Conservation (phyloP, 257 asterid genomes). For the Solanum lycopersicoides region DNA sequence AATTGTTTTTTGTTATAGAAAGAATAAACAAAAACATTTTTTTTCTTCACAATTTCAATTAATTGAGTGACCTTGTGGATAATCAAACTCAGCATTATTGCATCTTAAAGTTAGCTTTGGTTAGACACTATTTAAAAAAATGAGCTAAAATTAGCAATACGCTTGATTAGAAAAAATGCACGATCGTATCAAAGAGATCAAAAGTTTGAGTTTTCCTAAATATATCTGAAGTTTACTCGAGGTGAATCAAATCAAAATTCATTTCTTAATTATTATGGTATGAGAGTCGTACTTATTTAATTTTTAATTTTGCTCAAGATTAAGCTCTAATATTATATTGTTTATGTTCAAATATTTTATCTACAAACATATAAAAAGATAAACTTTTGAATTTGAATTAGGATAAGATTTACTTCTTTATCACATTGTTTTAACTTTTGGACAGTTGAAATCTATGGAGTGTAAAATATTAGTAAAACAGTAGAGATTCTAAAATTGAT, state of each 20-base stretch:
- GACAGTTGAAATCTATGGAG: neutral
- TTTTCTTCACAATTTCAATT: neutral
- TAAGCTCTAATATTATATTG: too few species aligned
- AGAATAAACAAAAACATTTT: too few species aligned
- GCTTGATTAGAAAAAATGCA: neutral
- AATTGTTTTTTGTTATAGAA: neutral
- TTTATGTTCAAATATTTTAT: too few species aligned
- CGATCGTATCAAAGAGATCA: neutral
- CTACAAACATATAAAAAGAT: neutral
- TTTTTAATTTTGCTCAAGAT: neutral
- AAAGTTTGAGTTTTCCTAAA: neutral
- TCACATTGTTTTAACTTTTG: neutral
- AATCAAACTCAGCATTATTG: neutral
- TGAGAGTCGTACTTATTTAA: neutral
- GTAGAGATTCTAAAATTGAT: neutral
- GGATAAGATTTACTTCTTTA: neutral
- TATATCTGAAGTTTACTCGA: neutral
- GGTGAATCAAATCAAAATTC: neutral
- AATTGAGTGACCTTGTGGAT: neutral
- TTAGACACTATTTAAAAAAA: neutral
- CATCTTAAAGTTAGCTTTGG: neutral
- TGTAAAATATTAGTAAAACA: neutral
- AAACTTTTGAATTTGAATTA: too few species aligned
- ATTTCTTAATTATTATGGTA: neutral
- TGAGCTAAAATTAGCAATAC: neutral